Base-by-base conservation (phyloP, 129 eudicot genomes). In the Ambrosia artemisiifolia region DNA sequence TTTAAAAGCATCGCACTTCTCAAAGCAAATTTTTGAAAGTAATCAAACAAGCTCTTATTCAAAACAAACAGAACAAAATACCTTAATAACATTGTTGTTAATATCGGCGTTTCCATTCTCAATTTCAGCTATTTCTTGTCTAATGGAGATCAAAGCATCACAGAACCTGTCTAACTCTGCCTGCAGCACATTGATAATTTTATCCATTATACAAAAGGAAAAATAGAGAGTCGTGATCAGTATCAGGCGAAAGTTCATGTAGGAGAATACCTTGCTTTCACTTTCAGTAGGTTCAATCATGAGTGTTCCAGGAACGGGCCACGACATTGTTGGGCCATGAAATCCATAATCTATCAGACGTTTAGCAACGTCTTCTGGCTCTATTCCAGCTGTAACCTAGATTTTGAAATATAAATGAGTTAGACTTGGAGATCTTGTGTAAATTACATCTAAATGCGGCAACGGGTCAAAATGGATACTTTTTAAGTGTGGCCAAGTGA, bases 261-360 rank as follows among this genome's bases (percentile, higher is more conserved):
- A 46, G 19, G 4, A 54, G 18, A 48, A 42, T 81, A 93, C 98
- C 96, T 94, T 94, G 96, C 98, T 94, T 83, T 94, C 98, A 75
- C 98, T 90, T 83, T 94, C 98, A 3, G 98, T 94, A 8, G 98
- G 98, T 79, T 94, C 96, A 73, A 94, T 88, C 98, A 94, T 94
- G 42, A 94, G 98, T 7, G 98, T 94, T 40, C 98, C 98, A 2
- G 98, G 98, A 77, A 94, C 98, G 0, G 98, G 98, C 92, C 92
- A 94, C 17, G 98, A 94, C 98, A 94, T 90, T 67, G 98, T 94
- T 36, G 98, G 98, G 24, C 88, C 95, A 64, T 94, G 98, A 69
- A 94, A 94, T 63, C 98, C 98, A 9, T 90, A 94, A 85, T 94
- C 98, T 66, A 94, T 94, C 44, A 94, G 87, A 71, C 98, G 91